phyloP scores from a whole-genome alignment of 768 basidiomycete genomes.

The Suillus plorans region DNA sequence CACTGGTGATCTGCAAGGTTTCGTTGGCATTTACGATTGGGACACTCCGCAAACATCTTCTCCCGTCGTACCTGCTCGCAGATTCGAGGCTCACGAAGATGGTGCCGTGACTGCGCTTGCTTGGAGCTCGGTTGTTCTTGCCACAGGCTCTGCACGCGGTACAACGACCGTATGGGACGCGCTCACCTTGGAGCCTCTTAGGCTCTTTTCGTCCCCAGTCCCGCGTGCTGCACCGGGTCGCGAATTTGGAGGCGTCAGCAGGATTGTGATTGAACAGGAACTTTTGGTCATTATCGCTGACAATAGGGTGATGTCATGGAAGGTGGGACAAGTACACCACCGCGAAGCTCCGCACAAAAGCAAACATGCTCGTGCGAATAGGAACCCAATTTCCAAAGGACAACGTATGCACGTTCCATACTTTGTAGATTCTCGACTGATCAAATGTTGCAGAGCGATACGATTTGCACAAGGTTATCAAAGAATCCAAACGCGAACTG shows the following conservation, averaged over 20 bases:
- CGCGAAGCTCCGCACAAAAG: constrained; percentile 32
- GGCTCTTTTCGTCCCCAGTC: constrained; percentile 52
- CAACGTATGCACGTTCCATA: constrained; percentile 37
- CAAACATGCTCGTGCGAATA: constrained; percentile 25
- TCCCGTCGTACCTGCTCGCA: constrained; percentile 36
- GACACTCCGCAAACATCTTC: constrained; percentile 12
- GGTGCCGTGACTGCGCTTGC: constrained; percentile 63
- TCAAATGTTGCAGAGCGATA: constrained; percentile 48
- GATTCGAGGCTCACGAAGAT: constrained; percentile 65
- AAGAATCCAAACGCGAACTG: constrained; percentile 54
- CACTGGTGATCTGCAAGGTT: constrained; percentile 65
- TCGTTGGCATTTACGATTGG: constrained; percentile 62
- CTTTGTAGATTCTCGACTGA: constrained; percentile 1
- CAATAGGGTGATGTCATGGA: constrained; percentile 66
- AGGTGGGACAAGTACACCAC: constrained; percentile 46
- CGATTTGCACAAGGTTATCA: constrained; percentile 62
- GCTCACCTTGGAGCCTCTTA: constrained; percentile 56
- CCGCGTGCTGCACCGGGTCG: constrained; percentile 33
- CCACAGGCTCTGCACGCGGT: constrained; percentile 66
- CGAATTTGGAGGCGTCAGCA: constrained; percentile 46
- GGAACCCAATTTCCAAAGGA: constrained; percentile 38
- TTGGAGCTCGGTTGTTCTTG: constrained; percentile 58
- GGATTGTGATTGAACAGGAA: constrained; percentile 56
- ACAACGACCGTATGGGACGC: constrained; percentile 63
- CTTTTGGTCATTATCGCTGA: constrained; percentile 61